Conservation (phyloP, 306 rosid genomes). For the Aeschynomene evenia region DNA sequence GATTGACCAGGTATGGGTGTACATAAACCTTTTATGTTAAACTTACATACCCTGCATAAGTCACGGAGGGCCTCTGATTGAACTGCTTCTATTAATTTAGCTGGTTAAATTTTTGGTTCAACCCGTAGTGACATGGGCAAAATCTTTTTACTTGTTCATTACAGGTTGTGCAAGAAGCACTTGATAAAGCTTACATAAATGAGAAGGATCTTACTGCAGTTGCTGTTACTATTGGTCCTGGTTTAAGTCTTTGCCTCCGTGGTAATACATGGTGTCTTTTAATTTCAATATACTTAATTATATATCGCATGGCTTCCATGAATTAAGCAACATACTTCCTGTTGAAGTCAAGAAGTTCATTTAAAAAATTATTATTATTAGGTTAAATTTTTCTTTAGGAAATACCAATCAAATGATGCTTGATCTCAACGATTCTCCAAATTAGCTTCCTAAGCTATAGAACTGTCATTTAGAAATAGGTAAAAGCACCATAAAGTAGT, state of each 20-base stretch:
- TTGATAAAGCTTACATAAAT: slow-evolving; percentile 72
- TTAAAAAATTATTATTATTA: background rate
- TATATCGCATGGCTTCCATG: background rate
- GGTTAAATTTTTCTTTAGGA: slow-evolving; percentile 9
- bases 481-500: background rate
- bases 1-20: slow-evolving; percentile 64
- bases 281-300: background rate
- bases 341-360: background rate
- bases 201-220: slow-evolving; percentile 86
- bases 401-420: slow-evolving; percentile 2
- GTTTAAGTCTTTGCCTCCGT: slow-evolving; percentile 95
- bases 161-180: slow-evolving; percentile 92
- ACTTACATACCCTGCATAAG: background rate
- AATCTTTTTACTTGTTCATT: slow-evolving; percentile 30
- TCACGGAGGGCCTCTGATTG: background rate
- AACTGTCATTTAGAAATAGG: background rate
- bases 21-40: slow-evolving; percentile 14
- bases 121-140: background rate
- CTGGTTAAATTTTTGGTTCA: background rate
- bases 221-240: slow-evolving; percentile 98
- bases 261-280: slow-evolving; percentile 48
- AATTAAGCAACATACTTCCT: slow-evolving; percentile 6
- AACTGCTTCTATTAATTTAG: background rate
- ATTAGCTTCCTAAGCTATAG: background rate
- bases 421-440: background rate